phyloP scores from a whole-genome alignment of 202 grass and related monocot genomes.

The Dendrocalamus latiflorus region DNA sequence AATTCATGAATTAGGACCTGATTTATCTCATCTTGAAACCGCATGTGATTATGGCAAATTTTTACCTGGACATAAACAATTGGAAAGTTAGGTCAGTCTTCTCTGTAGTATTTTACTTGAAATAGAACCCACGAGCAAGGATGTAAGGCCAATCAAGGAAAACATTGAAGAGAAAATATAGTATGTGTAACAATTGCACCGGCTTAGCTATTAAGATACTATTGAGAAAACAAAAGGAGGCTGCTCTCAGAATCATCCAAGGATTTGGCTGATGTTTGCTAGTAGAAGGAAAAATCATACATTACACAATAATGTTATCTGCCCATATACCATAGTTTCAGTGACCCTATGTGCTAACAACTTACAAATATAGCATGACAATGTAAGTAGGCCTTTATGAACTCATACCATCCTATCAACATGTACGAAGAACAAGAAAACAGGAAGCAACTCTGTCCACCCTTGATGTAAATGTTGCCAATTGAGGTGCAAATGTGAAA shows the following conservation, averaged over 20 bases:
- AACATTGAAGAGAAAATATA: background rate
- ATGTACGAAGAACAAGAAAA: background rate
- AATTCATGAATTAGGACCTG: conserved; percentile 82
- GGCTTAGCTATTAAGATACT: background rate
- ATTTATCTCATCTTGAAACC: no score
- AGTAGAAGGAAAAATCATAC: no score
- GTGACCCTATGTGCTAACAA: background rate
- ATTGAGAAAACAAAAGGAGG: background rate
- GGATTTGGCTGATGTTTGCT: no score
- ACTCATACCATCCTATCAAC: background rate
- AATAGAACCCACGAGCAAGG: background rate
- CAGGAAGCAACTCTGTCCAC: background rate
- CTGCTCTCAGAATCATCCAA: background rate
- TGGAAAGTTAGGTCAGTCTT: background rate
- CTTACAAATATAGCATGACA: background rate
- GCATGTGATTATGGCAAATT: conserved; percentile 76
- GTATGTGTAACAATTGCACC: background rate
- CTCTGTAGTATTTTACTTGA: background rate
- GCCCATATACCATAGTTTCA: background rate
- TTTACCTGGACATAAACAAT: conserved; percentile 54
- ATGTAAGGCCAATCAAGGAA: background rate
- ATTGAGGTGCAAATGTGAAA: background rate
- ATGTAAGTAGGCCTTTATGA: background rate
- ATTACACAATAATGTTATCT: background rate
- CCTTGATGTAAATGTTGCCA: background rate